Evolutionary conservation across 202 grass and related monocot species (phyloP).

Genomic region (Brachypodium distachyon): DNA sequence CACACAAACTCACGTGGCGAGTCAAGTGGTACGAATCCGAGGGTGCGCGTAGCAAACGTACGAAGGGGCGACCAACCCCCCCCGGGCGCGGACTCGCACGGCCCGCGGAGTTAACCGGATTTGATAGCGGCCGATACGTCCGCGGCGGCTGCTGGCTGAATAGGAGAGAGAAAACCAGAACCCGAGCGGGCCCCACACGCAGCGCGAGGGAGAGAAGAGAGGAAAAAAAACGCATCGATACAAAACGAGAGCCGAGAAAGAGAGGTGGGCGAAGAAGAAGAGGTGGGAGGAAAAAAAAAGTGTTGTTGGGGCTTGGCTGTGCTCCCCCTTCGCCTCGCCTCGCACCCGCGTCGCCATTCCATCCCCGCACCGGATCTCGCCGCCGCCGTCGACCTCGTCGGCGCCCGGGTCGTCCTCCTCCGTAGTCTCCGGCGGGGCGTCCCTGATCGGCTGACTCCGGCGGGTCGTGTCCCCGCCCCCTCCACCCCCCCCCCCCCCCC

Average conservation of each 20-base stretch:
- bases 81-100: conserved; percentile 50
- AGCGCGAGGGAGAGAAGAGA: conserved; percentile 8
- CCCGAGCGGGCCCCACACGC: neutral
- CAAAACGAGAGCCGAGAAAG: conserved; percentile 7
- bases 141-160: conserved; percentile 67
- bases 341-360: conserved; percentile 1
- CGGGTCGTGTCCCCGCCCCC: no score
- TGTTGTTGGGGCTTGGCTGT: neutral
- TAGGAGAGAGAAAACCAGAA: conserved; percentile 35
- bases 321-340: neutral
- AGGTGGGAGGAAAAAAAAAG: neutral
- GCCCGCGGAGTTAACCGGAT: conserved; percentile 40
- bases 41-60: no score
- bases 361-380: conserved; percentile 24
- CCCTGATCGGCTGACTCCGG: conserved; percentile 15
- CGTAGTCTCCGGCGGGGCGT: neutral
- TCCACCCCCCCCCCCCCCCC: no score
- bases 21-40: no score
- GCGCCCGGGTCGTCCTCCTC: neutral
- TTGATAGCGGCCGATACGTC: conserved; percentile 80
- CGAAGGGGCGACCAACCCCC: conserved; percentile 14
- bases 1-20: no score
- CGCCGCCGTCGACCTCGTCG: neutral
- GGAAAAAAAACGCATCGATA: neutral
- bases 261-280: neutral